These are phyloP conservation scores for Larix kaempferi DNA, from an alignment of 75 land plant species.

Conservation along the genomic window DNA sequence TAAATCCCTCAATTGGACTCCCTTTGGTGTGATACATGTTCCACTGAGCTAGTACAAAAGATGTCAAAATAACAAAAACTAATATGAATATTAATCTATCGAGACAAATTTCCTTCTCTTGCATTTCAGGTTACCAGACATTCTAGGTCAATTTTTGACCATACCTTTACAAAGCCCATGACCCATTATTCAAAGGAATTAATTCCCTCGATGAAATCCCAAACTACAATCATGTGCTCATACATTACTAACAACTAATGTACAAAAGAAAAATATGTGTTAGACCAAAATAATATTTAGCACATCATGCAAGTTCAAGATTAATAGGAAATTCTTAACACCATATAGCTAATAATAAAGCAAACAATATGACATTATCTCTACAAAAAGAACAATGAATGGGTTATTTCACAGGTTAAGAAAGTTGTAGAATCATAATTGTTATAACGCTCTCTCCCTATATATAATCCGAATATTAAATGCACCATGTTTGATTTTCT, in stretches of 20 bases:
- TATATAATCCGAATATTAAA: too few relatives aligned
- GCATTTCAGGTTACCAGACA: not conserved
- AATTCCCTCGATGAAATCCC: constrained; percentile 97
- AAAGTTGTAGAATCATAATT: not conserved
- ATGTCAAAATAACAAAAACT: constrained; percentile 25
- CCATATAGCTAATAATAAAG: not conserved
- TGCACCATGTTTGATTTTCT: too few relatives aligned
- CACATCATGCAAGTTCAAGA: not conserved
- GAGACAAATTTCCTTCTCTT: not conserved
- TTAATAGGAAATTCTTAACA: not conserved
- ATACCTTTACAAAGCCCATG: constrained; percentile 96
- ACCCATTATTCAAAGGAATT: constrained; percentile 99
- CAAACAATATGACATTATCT: not conserved
- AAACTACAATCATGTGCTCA: constrained; percentile 93
- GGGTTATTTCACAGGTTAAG: not conserved
- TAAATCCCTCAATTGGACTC: constrained; percentile 74
- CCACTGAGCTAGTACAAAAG: constrained; percentile 78
- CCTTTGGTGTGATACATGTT: constrained; percentile 56
- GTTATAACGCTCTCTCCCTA: too few relatives aligned
- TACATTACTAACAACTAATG: constrained; percentile 83
- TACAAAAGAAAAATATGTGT: not conserved
- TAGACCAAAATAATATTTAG: not conserved
- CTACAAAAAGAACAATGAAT: not conserved
- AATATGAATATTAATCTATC: not conserved
- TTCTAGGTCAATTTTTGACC: not conserved